A percentile compares a stretch with the other conserved stretches of the same genome.
phyloP scores from a whole-genome alignment of 257 asterid genomes.

The Solanum dulcamara region DNA sequence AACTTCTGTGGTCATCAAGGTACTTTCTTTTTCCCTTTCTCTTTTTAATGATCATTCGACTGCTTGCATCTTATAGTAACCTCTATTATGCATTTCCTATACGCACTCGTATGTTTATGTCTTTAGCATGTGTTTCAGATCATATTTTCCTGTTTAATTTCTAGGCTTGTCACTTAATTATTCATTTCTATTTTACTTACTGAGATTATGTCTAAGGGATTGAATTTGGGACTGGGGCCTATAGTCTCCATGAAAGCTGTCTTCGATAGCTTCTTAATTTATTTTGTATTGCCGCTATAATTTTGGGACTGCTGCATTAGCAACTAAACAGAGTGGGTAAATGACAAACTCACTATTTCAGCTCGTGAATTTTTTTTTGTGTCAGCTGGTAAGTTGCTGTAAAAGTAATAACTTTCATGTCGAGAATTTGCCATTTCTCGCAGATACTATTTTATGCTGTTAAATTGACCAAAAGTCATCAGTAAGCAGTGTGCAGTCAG shows the following conservation, averaged over 20 bases:
- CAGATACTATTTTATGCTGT: not conserved
- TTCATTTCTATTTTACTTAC: not conserved
- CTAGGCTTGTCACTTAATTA: not conserved
- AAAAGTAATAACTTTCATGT: not conserved
- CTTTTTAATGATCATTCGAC: not conserved
- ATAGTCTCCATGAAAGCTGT: not conserved
- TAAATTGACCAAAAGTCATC: not conserved
- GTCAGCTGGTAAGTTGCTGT: not conserved
- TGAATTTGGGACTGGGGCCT: not conserved
- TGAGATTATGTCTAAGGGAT: not conserved
- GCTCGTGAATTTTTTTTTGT: no score
- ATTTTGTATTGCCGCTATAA: not conserved
- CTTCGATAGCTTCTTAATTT: not conserved
- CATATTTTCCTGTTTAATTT: not conserved
- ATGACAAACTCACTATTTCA: not conserved
- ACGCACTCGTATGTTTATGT: not conserved
- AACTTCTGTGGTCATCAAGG: constrained; percentile 86
- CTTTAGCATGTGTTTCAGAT: not conserved
- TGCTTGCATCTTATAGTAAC: not conserved
- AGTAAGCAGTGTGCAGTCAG: not conserved
- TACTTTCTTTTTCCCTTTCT: constrained; percentile 1
- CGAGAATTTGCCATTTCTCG: not conserved
- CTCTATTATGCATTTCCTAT: not conserved
- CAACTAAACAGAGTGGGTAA: not conserved
- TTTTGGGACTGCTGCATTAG: not conserved